phyloP scores from a whole-genome alignment of 2,329 filamentous ascomycete genomes.

The Ophiostoma quercus region DNA sequence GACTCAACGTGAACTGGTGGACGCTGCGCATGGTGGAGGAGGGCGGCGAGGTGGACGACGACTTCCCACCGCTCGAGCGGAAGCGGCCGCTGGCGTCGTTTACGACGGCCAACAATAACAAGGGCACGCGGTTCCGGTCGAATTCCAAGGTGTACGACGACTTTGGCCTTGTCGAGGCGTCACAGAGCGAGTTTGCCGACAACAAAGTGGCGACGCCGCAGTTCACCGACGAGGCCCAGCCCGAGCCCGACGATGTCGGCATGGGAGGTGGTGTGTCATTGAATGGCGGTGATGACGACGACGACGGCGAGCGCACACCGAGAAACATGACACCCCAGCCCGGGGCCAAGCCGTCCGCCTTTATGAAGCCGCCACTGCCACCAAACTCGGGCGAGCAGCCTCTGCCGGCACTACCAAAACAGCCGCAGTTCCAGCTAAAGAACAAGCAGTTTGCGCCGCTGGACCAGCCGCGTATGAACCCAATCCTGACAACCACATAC shows the following conservation, averaged over 20 bases:
- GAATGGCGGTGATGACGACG: conserved; percentile 16
- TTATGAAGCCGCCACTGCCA: neutral
- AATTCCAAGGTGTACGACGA: conserved; percentile 77
- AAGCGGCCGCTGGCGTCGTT: conserved; percentile 72
- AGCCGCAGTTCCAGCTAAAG: neutral
- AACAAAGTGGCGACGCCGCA: conserved; percentile 65
- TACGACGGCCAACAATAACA: conserved; percentile 73
- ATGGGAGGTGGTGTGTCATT: conserved; percentile 3
- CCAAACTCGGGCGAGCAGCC: neutral
- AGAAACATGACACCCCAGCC: conserved; percentile 46
- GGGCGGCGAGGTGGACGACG: conserved; percentile 77
- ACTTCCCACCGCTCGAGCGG: conserved; percentile 73
- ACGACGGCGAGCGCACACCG: conserved; percentile 34
- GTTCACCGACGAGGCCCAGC: conserved; percentile 50
- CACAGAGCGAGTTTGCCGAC: conserved; percentile 59
- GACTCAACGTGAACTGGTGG: conserved; percentile 76
- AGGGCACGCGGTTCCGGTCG: conserved; percentile 55
- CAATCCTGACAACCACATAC: conserved; percentile 57
- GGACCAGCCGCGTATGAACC: conserved; percentile 47
- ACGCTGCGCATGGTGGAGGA: conserved; percentile 78
- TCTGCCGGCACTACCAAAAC: neutral
- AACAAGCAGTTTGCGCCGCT: conserved; percentile 22
- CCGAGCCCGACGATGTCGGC: neutral
- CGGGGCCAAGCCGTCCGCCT: neutral
- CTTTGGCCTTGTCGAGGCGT: conserved; percentile 72